Evolutionary conservation across 2,329 filamentous ascomycete species (phyloP), one percentile per base, ranked within the genome.

Genomic region (Seiridium unicorne): DNA sequence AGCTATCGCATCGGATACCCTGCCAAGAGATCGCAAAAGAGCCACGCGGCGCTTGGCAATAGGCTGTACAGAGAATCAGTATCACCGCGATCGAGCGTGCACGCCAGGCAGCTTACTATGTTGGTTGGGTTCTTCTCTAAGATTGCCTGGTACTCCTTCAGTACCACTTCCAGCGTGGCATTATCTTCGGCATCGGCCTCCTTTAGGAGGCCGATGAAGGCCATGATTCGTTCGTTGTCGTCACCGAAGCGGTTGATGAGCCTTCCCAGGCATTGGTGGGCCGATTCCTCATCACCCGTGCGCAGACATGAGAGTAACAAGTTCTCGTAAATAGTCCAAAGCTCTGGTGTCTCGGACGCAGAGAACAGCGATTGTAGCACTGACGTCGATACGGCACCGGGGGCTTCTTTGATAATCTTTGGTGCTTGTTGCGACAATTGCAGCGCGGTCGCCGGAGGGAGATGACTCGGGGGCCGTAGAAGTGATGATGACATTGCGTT

Each of bases 301-400:
- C 91, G 89, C 44, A 99, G 84, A 69, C 91, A 95, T 36, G 92
- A 87, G 40, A 95, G 79, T 66, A 98, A 80, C 18, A 98, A 83
- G 72, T 96, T 95, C 77, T 98, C 94, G 75, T 95, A 91, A 48
- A 86, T 86, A 13, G 84, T 84, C 93, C 94, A 98, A 70, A 91
- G 82, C 65, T 96, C 92, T 58, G 90, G 82, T 0, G 88, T 88
- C 73, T 97, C 93, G 36, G 83, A 73, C 1, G 82, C 75, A 1
- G 82, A 78, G 67, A 86, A 81, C 3, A 88, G 73, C 7, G 82
- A 82, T 34, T 72, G 68, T 8, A 88, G 67, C 3, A 82, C 78
- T 38, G 84, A 86, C n/a, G 80, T 76, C 4, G 83, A 83, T 61
- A 84, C 79, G 40, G 80, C 78, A 63, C 81, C 83, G 5, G 83